Evolutionary conservation across 306 rosid genomes (phyloP).

Genomic region (Citrullus amarus): DNA sequence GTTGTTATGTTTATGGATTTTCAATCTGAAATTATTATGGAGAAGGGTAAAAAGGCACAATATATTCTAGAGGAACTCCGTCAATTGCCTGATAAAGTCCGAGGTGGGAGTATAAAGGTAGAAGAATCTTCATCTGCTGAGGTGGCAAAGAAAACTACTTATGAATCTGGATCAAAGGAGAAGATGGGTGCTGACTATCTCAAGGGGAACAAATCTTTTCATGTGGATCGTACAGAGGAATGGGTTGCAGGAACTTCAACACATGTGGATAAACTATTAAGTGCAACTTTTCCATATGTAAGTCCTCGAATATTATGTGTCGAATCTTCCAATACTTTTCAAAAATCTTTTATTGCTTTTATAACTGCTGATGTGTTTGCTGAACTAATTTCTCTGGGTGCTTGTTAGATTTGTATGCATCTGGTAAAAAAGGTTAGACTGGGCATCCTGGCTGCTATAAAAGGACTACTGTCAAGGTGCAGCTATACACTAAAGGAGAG

Average conservation of each 20-base stretch:
- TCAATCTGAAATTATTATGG: slow-evolving; percentile 21
- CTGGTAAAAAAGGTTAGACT: slow-evolving; percentile 68
- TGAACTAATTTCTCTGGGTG: slow-evolving; percentile 15
- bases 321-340: slow-evolving; percentile 8
- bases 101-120: slow-evolving; percentile 19
- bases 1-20: slow-evolving; percentile 23
- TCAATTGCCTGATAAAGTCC: slow-evolving; percentile 44
- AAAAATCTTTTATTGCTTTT: neutral
- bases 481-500: slow-evolving; percentile 43
- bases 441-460: slow-evolving; percentile 67
- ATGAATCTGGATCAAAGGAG: slow-evolving; percentile 28
- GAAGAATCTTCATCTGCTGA: slow-evolving; percentile 27
- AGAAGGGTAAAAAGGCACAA: slow-evolving; percentile 23
- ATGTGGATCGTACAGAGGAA: slow-evolving; percentile 60
- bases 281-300: slow-evolving; percentile 71
- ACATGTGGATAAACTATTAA: slow-evolving; percentile 56
- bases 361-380: neutral
- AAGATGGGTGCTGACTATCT: slow-evolving; percentile 22
- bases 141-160: slow-evolving; percentile 17
- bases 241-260: slow-evolving; percentile 65
- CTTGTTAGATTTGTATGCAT: slow-evolving; percentile 76
- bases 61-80: slow-evolving; percentile 72
- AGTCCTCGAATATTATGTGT: slow-evolving; percentile 14
- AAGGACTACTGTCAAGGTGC: slow-evolving; percentile 61
- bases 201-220: slow-evolving; percentile 40